Conservation (phyloP, 495 filamentous ascomycete genomes). For the Neurospora tetraspora region DNA sequence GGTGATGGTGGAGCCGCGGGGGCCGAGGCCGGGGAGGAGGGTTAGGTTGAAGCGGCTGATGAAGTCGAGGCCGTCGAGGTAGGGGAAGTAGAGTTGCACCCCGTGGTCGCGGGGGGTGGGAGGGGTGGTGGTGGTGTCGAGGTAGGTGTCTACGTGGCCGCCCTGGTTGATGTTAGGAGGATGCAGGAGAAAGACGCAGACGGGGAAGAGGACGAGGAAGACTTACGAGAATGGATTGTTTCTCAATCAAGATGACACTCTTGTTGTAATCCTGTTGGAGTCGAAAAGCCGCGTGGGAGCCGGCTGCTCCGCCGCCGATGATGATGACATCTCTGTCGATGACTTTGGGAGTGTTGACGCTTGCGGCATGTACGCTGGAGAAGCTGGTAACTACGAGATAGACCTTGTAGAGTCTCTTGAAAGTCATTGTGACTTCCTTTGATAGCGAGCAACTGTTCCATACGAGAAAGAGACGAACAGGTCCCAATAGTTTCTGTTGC, state of each 20-base stretch:
- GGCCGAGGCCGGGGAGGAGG: constrained; percentile 4
- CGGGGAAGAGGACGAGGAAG: neutral
- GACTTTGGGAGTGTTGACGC: neutral
- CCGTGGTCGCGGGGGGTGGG: constrained; percentile 23
- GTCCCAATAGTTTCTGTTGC: neutral
- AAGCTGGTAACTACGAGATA: neutral
- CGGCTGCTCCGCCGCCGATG: constrained; percentile 36
- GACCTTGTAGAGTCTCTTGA: neutral
- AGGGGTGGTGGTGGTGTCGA: constrained; percentile 16
- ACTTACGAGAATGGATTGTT: constrained; percentile 26
- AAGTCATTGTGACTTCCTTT: neutral
- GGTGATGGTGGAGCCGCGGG: constrained; percentile 7
- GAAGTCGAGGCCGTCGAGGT: constrained; percentile 11
- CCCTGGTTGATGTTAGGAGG: constrained; percentile 13
- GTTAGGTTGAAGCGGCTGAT: constrained; percentile 17
- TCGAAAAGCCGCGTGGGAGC: constrained; percentile 36
- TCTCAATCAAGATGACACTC: constrained; percentile 32
- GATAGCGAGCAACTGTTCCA: neutral
- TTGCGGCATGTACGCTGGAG: neutral
- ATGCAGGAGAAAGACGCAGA: neutral
- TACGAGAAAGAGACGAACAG: neutral
- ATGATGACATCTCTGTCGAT: constrained; percentile 25
- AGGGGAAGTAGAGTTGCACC: constrained; percentile 16
- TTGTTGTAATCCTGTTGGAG: constrained; percentile 30
- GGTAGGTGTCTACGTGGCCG: constrained; percentile 31